Evolutionary conservation across 2,329 filamentous ascomycete species (phyloP), one percentile per base, ranked within the genome.

Genomic region (Diaporthe sp.): DNA sequence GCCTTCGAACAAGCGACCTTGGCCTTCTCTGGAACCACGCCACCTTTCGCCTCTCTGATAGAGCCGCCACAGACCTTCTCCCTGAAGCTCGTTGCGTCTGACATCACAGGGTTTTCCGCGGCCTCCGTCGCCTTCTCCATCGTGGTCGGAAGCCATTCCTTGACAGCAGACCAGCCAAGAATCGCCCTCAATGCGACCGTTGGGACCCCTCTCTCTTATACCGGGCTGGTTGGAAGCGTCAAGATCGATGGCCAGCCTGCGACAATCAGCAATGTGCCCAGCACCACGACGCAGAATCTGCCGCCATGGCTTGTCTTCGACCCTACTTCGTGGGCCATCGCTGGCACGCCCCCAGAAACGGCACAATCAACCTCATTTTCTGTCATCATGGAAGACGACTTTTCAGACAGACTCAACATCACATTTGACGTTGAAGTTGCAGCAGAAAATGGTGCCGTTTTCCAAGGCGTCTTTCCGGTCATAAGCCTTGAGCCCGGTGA

Each of bases 61-160:
- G 89, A 92, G 42, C 91, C 91, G 10, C 92, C 95, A 4, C 93
- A 97, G 80, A 89, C 86, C 0, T 97, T 95, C 79, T 88, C 88
- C 28, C 89, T 98, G 74, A 87, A 91, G 75, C 85, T 97, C 9
- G 90, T 97, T 68, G 95, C 94, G 1, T 96, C 94, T 0, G 94
- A 97, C 80, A 89, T 95, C 25, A 85, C 90, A n/a, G 95, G 94
- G 1, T 98, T 96, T 81, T 90, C 93, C 7, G 92, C 91, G 1
- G 87, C 89, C 13, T 88, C 89, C 2, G 80, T 93, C 70, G 84
- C 86, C 0, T 97, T 97, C 81, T 91, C 92, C 8, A 89, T 98
- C 47, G 87, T 92, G 2, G 91, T 97, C 28, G 92, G 92, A 60
- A 89, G 87, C 70, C 93, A 95, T 82, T 89, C 92, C 77, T 85